Evolutionary conservation across 768 basidiomycete species (phyloP), one percentile per base, ranked within the genome.

Genomic region (Mycena vitilis): DNA sequence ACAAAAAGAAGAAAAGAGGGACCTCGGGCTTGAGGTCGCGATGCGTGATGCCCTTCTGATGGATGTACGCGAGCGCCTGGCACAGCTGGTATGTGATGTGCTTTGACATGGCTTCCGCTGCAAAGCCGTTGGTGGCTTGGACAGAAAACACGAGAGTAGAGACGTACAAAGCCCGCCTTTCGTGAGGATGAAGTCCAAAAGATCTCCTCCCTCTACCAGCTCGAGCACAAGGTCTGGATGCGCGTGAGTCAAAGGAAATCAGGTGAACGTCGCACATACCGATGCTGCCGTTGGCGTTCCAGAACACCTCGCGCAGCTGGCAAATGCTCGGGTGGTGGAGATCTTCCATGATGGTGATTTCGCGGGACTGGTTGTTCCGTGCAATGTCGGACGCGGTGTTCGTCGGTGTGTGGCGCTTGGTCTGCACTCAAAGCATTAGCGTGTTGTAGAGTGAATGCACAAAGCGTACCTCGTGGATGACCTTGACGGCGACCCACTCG

Each of bases 11-110:
- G 44, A 12, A 78, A 77, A 10, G 62, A 8, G 62, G 23, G 44
- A 89, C 90, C 82, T 94, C 92, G 1, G 97, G 96, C 78, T 98
- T 98, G 52, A 98, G 81, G 78, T 99, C 98, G 52, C 98, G 92
- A 79, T 99, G 97, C 0, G 95, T 87, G 52, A 99, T 91, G 18
- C 91, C 92, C 74, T 88, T 82, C 10, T 81, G 82, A 68, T 94
- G 93, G 57, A 93, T 88, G 72, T 92, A 94, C 84, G 91, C 81
- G 37, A 94, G 80, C 0, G 93, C 95, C 44, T 90, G 85, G 75
- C 96, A 97, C 22, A 98, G 88, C 77, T 96, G 93, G 66, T 87
- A 88, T 0, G 94, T 92, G 70, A 97, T 86, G 59, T 91, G 88
- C 63, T 89, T 82, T 0, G 91, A 77, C 65, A 88, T 82, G 0